These are phyloP conservation scores for Handroanthus guayacan DNA, from an alignment of 257 asterid species.

Conservation along the genomic window DNA sequence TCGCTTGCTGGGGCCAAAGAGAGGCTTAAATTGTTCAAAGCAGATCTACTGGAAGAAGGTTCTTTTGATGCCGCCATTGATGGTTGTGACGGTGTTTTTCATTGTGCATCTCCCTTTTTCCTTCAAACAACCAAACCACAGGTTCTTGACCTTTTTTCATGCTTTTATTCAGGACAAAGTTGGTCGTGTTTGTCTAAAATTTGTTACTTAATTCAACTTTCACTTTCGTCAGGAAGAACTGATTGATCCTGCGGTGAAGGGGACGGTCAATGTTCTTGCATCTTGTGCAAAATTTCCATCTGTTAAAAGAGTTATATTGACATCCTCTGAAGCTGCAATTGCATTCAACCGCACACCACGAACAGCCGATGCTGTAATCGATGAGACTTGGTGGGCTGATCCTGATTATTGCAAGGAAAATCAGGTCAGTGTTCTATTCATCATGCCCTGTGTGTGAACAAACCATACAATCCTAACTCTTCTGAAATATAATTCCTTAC, in stretches of 20 bases:
- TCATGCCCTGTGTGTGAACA: background rate
- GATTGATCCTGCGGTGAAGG: conserved; percentile 77
- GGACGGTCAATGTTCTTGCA: conserved; percentile 72
- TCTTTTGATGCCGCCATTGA: conserved; percentile 50
- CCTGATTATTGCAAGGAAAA: conserved; percentile 54
- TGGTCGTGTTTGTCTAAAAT: background rate
- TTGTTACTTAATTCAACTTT: conserved; percentile 25
- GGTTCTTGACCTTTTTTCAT: conserved; percentile 26
- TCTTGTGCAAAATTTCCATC: conserved; percentile 63
- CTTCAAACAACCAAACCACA: conserved; percentile 37
- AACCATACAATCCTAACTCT: background rate
- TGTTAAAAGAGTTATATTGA: conserved; percentile 63
- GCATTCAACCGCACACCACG: conserved; percentile 53
- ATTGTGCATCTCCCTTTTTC: conserved; percentile 57
- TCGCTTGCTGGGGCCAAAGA: conserved; percentile 64
- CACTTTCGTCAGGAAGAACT: conserved; percentile 52
- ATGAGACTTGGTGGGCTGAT: conserved; percentile 65
- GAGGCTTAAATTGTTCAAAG: conserved; percentile 54
- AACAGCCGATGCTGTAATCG: conserved; percentile 67
- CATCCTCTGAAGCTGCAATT: conserved; percentile 75
- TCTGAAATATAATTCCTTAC: background rate
- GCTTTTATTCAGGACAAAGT: background rate
- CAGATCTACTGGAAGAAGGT: conserved; percentile 52
- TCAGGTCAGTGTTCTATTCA: conserved; percentile 24
- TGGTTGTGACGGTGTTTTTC: conserved; percentile 65